Percentiles rank a stretch among this genome's conserved stretches.
These are phyloP conservation scores for Mycena chlorophos DNA, from an alignment of 768 basidiomycete genomes.

Conservation along the genomic window DNA sequence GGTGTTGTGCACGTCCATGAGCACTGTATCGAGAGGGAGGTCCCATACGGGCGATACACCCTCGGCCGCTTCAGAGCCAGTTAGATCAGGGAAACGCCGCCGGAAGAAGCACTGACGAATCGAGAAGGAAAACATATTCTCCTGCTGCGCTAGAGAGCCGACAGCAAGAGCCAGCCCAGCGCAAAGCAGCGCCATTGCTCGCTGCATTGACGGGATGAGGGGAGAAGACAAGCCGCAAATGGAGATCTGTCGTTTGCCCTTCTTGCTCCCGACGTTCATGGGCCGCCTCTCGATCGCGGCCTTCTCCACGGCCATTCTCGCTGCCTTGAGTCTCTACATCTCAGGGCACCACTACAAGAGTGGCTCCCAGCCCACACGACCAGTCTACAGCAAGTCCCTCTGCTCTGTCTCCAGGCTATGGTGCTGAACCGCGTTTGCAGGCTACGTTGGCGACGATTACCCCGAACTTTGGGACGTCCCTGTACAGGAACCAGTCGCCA, in stretches of 20 bases:
- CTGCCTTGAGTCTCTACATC: neutral
- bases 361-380: neutral
- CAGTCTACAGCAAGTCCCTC: too few species aligned
- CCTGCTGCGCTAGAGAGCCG: neutral
- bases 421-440: constrained; percentile 23
- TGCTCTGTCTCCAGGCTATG: too few species aligned
- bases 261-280: neutral
- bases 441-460: constrained; percentile 32
- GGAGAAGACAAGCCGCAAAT: neutral
- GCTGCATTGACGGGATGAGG: neutral
- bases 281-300: neutral
- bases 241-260: neutral
- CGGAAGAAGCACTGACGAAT: neutral
- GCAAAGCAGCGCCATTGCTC: neutral
- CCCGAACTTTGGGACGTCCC: constrained; percentile 29
- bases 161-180: neutral
- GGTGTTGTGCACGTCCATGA: constrained; percentile 27
- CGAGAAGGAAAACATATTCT: neutral
- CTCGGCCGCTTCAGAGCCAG: neutral
- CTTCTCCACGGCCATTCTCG: neutral
- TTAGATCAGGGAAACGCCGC: neutral
- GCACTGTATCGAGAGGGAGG: constrained; percentile 26
- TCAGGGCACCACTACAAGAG: neutral
- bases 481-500: constrained; percentile 15
- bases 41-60: constrained; percentile 15